Base-by-base conservation (phyloP, 768 basidiomycete genomes). In the Suillus cothurnatus region DNA sequence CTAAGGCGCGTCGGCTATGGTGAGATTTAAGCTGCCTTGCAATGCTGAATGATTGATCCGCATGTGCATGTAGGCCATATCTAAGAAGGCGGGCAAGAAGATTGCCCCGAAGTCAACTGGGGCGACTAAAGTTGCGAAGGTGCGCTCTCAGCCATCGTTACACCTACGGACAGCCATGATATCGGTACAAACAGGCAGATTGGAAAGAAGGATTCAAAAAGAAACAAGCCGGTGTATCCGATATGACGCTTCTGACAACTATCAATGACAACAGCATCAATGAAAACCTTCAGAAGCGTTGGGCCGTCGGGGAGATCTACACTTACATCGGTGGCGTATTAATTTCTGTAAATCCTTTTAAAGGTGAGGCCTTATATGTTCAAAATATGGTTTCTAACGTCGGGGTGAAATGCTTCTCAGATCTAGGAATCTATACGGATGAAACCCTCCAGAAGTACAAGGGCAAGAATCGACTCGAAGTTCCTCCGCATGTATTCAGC, bases 121-220 rank as follows among this genome's bases (percentile, higher is more conserved):
- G 61, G 61, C 76, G 66, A 72, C 75, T 26, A 93, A 89, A 76
- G 89, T 94, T 36, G 91, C 90, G 32, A 94, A 94, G 86, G 93
- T 93, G 71, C 55, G 68, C 43, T 70, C 61, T 56, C 60, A 38
- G n/a, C 43, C 38, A 56, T 49, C 31, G n/a, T 64, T 59, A 26
- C 38, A 9, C 36, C 57, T 49, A 45, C 45, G 43, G 43, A 66
- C 11, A 21, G 65, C 68, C 55, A 56, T 63, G 59, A 70, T 66
- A 63, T 56, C 64, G 7, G 26, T 26, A 49, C 34, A 50, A 56
- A 62, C 68, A 99, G 96, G 97, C 97, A 58, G 97, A 99, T 76
- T 99, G 97, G 97, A 97, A 97, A 79, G 97, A 99, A 74, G 95
- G 96, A 6, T 99, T 99, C 85, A 97, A 97, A 90, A 99, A 98